A percentile compares a stretch with the other conserved stretches of the same genome.
These are phyloP conservation scores for Naumovozyma baii DNA, from an alignment of 805 yeast species.

Conservation along the genomic window DNA sequence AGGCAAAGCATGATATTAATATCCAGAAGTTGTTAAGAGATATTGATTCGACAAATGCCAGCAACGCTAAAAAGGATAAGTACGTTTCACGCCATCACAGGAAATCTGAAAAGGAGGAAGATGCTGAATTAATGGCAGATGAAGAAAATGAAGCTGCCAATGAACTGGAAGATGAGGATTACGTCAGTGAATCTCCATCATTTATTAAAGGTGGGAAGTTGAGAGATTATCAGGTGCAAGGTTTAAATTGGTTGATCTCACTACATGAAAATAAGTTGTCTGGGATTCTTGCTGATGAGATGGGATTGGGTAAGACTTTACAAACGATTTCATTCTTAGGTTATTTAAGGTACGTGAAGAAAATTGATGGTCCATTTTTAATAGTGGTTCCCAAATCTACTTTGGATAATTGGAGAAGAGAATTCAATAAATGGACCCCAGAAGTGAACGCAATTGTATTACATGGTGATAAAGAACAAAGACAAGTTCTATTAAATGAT, in stretches of 20 bases:
- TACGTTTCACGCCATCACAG: slow-evolving; percentile 45
- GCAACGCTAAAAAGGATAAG: slow-evolving; percentile 28
- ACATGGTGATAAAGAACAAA: slow-evolving; percentile 82
- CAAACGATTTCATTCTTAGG: slow-evolving; percentile 93
- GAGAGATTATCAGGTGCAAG: slow-evolving; percentile 90
- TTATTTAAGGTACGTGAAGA: slow-evolving; percentile 66
- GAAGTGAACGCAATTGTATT: slow-evolving; percentile 77
- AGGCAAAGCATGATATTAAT: slow-evolving; percentile 67
- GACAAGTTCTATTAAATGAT: slow-evolving; percentile 50
- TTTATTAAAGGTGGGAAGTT: slow-evolving; percentile 61
- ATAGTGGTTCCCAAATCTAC: slow-evolving; percentile 94
- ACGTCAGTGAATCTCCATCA: slow-evolving; percentile 78
- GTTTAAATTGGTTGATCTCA: slow-evolving; percentile 88
- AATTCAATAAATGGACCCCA: slow-evolving; percentile 92
- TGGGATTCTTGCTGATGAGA: slow-evolving; percentile 94
- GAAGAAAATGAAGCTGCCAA: slow-evolving; percentile 45
- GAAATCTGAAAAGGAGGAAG: slow-evolving; percentile 92
- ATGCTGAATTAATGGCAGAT: slow-evolving; percentile 78
- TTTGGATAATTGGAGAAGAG: slow-evolving; percentile 92
- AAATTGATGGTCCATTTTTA: slow-evolving; percentile 81
- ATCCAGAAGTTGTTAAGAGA: slow-evolving; percentile 52
- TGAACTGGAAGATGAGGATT: slow-evolving; percentile 43
- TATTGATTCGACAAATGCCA: slow-evolving; percentile 39
- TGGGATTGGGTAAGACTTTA: slow-evolving; percentile 95
- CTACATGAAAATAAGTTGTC: slow-evolving; percentile 79